A percentile compares a stretch with the other conserved stretches of the same genome.
Evolutionary conservation across 2,329 filamentous ascomycete genomes (phyloP).

Genomic region (Westerdykella ornata): DNA sequence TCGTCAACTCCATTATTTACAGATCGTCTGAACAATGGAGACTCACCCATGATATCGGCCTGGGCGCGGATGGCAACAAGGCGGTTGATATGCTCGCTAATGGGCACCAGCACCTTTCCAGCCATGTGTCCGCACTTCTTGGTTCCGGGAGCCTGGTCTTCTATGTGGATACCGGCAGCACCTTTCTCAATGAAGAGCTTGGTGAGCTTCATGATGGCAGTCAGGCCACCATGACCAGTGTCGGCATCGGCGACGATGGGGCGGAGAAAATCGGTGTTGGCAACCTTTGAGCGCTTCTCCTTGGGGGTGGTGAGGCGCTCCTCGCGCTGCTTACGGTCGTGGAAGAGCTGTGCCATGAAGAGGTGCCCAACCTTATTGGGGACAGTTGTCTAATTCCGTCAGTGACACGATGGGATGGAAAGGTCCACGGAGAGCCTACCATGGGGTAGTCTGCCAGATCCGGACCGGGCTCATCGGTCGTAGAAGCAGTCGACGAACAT

Average conservation of each 20-base stretch:
- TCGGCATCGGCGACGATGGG: slow-evolving; percentile 96
- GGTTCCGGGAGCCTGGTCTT: slow-evolving; percentile 94
- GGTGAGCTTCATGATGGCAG: slow-evolving; percentile 99
- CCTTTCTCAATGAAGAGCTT: slow-evolving; percentile 97
- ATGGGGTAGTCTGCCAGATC: slow-evolving; percentile 94
- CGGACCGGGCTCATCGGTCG: slow-evolving; percentile 90
- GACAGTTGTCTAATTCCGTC: slow-evolving; percentile 68
- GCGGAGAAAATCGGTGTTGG: slow-evolving; percentile 87
- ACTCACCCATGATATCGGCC: slow-evolving; percentile 90
- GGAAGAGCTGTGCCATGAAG: slow-evolving; percentile 98
- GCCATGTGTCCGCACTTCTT: slow-evolving; percentile 99
- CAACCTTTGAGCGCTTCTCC: slow-evolving; percentile 61
- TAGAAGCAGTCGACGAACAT: slow-evolving; percentile 90
- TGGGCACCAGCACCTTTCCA: slow-evolving; percentile 93
- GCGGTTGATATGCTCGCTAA: slow-evolving; percentile 96
- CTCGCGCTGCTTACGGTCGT: slow-evolving; percentile 97
- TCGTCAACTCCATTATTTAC: neutral
- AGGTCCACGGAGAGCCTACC: slow-evolving; percentile 19
- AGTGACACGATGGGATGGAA: neutral
- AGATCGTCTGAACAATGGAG: neutral
- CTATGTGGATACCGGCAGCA: slow-evolving; percentile 95
- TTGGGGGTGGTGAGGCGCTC: slow-evolving; percentile 76
- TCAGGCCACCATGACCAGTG: slow-evolving; percentile 92
- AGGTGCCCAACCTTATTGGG: slow-evolving; percentile 97
- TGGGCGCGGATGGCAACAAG: slow-evolving; percentile 94